Evolutionary conservation across 2,329 filamentous ascomycete species (phyloP).

Genomic region (Penicillium sp.): DNA sequence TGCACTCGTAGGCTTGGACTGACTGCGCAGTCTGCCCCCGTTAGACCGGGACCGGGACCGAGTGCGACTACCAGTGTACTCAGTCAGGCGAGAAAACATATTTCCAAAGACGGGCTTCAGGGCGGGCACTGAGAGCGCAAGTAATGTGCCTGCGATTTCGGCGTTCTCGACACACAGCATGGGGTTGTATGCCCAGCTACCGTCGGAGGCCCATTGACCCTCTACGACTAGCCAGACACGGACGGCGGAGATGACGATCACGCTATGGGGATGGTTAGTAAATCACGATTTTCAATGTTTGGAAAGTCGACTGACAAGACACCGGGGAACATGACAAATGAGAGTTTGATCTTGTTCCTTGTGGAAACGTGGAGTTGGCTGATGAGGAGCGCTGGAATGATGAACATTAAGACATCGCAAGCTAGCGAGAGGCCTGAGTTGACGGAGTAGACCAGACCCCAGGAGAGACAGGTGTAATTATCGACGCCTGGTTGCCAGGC

Average conservation of each 20-base stretch:
- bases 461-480: constrained; percentile 49
- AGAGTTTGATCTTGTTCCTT: constrained; percentile 50
- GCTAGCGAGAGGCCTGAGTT: constrained; percentile 52
- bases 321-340: constrained; percentile 51
- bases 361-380: constrained; percentile 46
- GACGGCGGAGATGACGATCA: constrained; percentile 51
- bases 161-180: constrained; percentile 52
- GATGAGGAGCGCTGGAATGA: constrained; percentile 52
- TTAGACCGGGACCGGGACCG: constrained; percentile 19
- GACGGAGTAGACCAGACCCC: constrained; percentile 54
- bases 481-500: constrained; percentile 45
- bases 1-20: constrained; percentile 18
- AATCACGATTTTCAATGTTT: not conserved
- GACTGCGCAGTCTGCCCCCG: constrained; percentile 11
- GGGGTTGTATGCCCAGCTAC: constrained; percentile 54
- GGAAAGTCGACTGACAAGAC: constrained; percentile 40
- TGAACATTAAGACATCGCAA: constrained; percentile 53
- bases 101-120: constrained; percentile 49
- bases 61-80: constrained; percentile 24
- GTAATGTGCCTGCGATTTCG: constrained; percentile 52
- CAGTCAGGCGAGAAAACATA: constrained; percentile 22
- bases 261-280: constrained; percentile 34
- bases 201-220: constrained; percentile 48
- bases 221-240: constrained; percentile 50
- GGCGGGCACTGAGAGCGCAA: constrained; percentile 53